Percentiles rank a stretch among this genome's conserved stretches.
Conservation (phyloP, 164 flowering plant genomes). For the Chimonanthus salicifolius region DNA sequence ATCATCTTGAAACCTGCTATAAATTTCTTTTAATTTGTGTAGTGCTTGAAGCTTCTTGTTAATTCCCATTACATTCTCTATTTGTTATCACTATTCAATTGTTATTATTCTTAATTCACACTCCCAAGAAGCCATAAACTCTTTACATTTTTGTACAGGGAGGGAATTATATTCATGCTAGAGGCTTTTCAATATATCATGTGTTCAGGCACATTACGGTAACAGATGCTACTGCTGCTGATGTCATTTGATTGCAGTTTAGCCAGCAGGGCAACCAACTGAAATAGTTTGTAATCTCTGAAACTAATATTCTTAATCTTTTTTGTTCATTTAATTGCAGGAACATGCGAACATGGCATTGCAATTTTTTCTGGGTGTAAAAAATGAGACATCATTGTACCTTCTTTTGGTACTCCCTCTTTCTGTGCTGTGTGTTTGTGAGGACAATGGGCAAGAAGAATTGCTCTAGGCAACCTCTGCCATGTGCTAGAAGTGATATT, state of each 20-base stretch:
- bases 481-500: not conserved
- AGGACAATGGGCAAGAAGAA: not conserved
- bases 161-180: slow-evolving; percentile 84
- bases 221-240: slow-evolving; percentile 11
- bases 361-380: slow-evolving; percentile 65
- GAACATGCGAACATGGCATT: slow-evolving; percentile 80
- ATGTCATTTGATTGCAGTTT: not conserved
- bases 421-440: not conserved
- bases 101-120: not conserved
- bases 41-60: not conserved
- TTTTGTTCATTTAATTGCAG: slow-evolving; percentile 30
- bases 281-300: not conserved
- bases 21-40: not conserved
- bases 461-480: not conserved
- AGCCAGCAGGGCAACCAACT: not conserved
- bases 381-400: slow-evolving; percentile 46
- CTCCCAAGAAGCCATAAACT: not conserved
- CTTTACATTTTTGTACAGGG: slow-evolving; percentile 35
- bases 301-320: not conserved
- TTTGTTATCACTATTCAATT: not conserved
- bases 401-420: slow-evolving; percentile 52
- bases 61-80: not conserved
- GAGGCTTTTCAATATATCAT: slow-evolving; percentile 76
- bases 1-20: not conserved
- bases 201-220: slow-evolving; percentile 79